These are phyloP conservation scores for Phytophthora cajani DNA, from an alignment of 352 stramenopile genomes.

Conservation along the genomic window DNA sequence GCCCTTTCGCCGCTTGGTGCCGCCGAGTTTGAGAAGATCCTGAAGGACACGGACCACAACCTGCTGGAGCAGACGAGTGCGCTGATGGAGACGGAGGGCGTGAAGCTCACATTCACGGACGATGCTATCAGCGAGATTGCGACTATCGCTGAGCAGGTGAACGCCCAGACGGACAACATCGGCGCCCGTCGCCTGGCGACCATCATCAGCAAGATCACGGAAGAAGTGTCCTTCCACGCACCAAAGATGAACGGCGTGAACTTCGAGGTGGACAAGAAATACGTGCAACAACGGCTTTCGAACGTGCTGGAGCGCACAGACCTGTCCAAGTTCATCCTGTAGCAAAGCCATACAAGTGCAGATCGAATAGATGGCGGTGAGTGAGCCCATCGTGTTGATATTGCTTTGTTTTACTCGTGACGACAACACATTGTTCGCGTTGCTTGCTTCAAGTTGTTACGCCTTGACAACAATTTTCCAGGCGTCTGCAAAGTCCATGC, in stretches of 20 bases:
- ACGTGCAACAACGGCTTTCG: constrained; percentile 93
- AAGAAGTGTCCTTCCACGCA: constrained; percentile 98
- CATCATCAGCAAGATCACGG: constrained; percentile 97
- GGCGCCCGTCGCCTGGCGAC: constrained; percentile 97
- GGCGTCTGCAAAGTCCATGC: constrained; percentile 45
- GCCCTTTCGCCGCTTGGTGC: constrained; percentile 97
- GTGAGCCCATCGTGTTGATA: background rate
- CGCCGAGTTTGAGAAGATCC: constrained; percentile 97
- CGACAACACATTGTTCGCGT: too few relatives aligned
- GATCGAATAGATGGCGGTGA: constrained; percentile 5
- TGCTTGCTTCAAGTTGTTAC: background rate
- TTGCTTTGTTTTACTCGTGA: background rate
- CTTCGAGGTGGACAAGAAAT: constrained; percentile 93
- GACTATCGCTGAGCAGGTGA: constrained; percentile 92
- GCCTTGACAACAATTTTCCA: constrained; percentile 37
- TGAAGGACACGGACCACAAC: constrained; percentile 97
- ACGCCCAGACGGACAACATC: constrained; percentile 98
- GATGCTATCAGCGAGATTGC: constrained; percentile 98
- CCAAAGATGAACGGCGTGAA: constrained; percentile 86
- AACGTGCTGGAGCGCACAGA: constrained; percentile 95
- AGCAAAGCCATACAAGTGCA: constrained; percentile 33
- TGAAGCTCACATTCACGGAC: constrained; percentile 95
- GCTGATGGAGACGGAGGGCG: constrained; percentile 96
- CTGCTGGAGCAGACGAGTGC: constrained; percentile 96
- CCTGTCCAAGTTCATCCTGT: constrained; percentile 98